Percentiles rank a stretch among this genome's conserved stretches.
Evolutionary conservation across 306 rosid species (phyloP).

Genomic region (Psophocarpus tetragonolobus): DNA sequence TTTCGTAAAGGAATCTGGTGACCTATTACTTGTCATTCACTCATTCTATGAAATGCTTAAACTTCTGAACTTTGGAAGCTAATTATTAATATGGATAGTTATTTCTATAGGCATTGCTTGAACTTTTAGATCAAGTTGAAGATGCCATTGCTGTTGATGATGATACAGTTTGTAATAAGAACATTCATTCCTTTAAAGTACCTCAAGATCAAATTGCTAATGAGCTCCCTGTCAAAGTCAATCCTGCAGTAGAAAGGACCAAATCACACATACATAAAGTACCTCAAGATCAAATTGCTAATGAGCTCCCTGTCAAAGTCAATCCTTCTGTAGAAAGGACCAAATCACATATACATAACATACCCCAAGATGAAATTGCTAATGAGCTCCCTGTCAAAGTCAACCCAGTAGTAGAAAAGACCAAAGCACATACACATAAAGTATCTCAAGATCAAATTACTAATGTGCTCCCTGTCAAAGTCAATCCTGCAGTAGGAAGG

Average conservation of each 20-base stretch:
- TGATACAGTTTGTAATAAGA: conserved; percentile 37
- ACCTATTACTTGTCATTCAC: conserved; percentile 10
- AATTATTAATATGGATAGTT: conserved; percentile 20
- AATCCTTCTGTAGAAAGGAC: conserved; percentile 39
- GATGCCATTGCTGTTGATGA: conserved; percentile 80
- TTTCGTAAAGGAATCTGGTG: conserved; percentile 18
- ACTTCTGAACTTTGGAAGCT: conserved; percentile 11
- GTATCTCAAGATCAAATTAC: conserved; percentile 38
- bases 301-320: conserved; percentile 36
- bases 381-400: conserved; percentile 36
- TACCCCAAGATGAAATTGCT: conserved; percentile 39
- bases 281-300: conserved; percentile 39
- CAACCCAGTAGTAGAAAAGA: conserved; percentile 39
- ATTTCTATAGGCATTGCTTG: conserved; percentile 77
- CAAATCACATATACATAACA: too few species aligned
- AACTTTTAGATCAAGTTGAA: conserved; percentile 92
- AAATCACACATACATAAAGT: too few species aligned
- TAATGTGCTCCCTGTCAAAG: conserved; percentile 35
- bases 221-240: conserved; percentile 37
- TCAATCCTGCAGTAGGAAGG: too few species aligned
- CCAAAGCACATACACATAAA: too few species aligned
- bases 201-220: conserved; percentile 41
- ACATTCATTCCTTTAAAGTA: conserved; percentile 37
- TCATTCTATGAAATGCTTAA: conserved; percentile 13
- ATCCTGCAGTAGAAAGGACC: conserved; percentile 35